Evolutionary conservation across 768 basidiomycete genomes (phyloP), one percentile per base, ranked within the genome.

Genomic region (Podaxis sp.): DNA sequence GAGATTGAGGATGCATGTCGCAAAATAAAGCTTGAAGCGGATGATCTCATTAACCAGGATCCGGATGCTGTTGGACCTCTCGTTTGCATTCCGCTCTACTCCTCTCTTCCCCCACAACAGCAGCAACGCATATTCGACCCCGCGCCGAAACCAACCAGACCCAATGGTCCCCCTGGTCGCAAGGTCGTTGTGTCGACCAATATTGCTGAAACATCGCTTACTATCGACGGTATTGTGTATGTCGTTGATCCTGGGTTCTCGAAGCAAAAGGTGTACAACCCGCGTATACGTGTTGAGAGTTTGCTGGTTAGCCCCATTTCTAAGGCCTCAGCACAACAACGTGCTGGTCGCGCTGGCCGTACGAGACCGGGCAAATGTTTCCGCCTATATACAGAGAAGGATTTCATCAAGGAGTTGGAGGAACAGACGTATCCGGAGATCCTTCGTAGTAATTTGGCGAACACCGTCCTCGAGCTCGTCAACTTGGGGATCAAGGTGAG

Each of bases 201-300:
- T 70, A 94, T 98, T 61, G 97, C 97, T 2, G 96, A 99, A 74
- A 98, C 96, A 1, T 96, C 94, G 1, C 76, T 98, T 46, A 99
- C 96, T 2, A 98, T 99, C 61, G 96, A 99, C 66, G 96, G 96
- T 21, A 98, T 99, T 67, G 95, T 99, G n/a, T 99, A 98, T 67
- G 96, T 98, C 60, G 95, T 98, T 50, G 96, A 98, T 69, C 93
- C 95, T 0, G 95, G 95, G 1, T 97, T 98, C 77, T 95, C 91
- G 36, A 96, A 99, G 74, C 96, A 98, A 74, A 98, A 96, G 70
- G 90, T 98, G 52, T 99, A 98, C 78, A 98, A 98, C 71, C 97
- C 96, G 0, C 84, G 96, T 32, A 97, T 98, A 62, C 88, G 96
- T 50, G 96, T 98, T 18, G 96, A 99, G 77, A 90, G 89, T 62